Base-by-base conservation (phyloP, 345 rosid genomes). In the Syzygium grande region DNA sequence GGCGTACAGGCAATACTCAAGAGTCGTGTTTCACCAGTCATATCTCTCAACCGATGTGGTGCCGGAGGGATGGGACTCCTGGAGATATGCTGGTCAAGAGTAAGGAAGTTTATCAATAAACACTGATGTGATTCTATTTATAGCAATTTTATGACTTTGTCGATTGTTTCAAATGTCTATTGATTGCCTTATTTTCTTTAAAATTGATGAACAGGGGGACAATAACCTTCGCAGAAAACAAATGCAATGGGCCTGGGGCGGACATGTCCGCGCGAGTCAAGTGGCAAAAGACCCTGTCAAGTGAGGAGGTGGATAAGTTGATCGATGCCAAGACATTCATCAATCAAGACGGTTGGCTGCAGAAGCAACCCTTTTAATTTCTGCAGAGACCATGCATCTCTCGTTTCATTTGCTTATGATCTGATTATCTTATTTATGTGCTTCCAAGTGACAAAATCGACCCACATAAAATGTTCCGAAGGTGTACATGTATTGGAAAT, bases 21-120 rank as follows among this genome's bases (percentile, higher is more conserved):
- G 92, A 46, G 95, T 92, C 4, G 19, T 92, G 46, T 91, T 94
- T 51, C n/a, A 91, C 46, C 22, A 38, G 77, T 65, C 93, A 13
- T 4, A 54, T 34, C 83, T 94, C 87, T 65, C 87, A 1, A 34
- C 46, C 38, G 73, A 86, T 23, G 41, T 92, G 11, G 85, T 84
- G 87, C 93, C 90, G 16, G 34, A 65, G 65, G 96, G 95, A 51
- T 94, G 95, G 96, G 27, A 51, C 41, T n/a, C 94, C 27, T 92
- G 94, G 95, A 0, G 5, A 0, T 87, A 19, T 25, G 51, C 19
- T 22, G 92, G 92, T 29, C 88, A 87, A 7, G 95, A 94, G 95
- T 92, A 91, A n/a, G 95, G 27, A 27, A 29, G 41, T 56, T 84
- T 52, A 16, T 73, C 49, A 34, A 17, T 17, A 34, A 38, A 73